Base-by-base conservation (phyloP, 2,329 filamentous ascomycete species). In the Amphichorda felina region DNA sequence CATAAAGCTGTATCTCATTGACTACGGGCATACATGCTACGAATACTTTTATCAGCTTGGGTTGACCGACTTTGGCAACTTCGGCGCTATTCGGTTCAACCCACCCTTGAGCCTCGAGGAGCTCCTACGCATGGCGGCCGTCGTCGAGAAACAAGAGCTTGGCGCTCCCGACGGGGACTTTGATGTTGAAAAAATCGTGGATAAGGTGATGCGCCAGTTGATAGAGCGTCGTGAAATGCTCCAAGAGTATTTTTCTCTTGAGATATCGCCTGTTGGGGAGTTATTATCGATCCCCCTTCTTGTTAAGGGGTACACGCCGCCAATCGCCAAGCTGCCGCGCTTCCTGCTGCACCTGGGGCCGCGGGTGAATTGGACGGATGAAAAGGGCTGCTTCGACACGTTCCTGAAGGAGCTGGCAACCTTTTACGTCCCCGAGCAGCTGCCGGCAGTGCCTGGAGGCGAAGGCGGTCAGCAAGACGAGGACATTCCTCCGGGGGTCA, bases 11-110 rank as follows among this genome's bases (percentile, higher is more conserved):
- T 95, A 83, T 55, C 72, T 98, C 16, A 70, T 98, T 35, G 91
- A 98, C 57, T 98, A 98, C 50, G 91, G 87, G 9, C 78, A 89
- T 53, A 64, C 83, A 2, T 83, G 77, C 54, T 82, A 78, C 41
- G 89, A 96, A 48, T 93, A 89, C 55, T 93, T 96, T 55, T 98
- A 98, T 60, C 91, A 98, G 59, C 63, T 96, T 15, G 89, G 87
- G 0, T 70, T 98, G 25, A 94, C 87, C 0, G 87, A 98, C 51
- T 98, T 98, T 58, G 86, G 82, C 2, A 98, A 98, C 53, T 95
- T 94, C 50, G 91, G 91, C 3, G 58, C 68, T 16, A 87, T 98
- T 39, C 76, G 74, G 9, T 86, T 98, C 48, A 73, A 77, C 33
- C 83, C 86, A 2, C 72, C 86, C 0, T 69, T 95, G 1, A 67